These are phyloP conservation scores for Ottelia alismoides DNA, from an alignment of 106 monocot genomes.

Conservation along the genomic window DNA sequence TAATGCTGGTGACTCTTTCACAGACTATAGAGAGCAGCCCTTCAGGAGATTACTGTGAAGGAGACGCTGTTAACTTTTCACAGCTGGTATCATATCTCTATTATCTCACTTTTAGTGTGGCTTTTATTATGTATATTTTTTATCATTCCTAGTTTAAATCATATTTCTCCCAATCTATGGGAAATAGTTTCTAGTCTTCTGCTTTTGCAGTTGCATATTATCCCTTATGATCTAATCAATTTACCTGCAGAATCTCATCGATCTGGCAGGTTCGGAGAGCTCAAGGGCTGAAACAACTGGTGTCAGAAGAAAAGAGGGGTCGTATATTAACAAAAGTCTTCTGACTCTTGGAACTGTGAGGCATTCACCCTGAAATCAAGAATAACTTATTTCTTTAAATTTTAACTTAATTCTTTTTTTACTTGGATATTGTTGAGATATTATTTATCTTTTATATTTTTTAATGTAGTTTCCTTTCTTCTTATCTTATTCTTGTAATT, in stretches of 20 bases:
- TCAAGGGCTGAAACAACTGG: constrained; percentile 94
- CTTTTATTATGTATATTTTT: not conserved
- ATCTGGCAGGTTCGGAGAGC: constrained; percentile 99
- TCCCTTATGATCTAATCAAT: no score
- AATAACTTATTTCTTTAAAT: no score
- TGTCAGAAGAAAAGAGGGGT: constrained; percentile 79
- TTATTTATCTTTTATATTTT: not conserved
- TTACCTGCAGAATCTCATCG: constrained; percentile 94
- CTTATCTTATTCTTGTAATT: no score
- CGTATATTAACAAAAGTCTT: constrained; percentile 91
- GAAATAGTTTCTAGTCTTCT: no score
- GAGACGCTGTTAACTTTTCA: constrained; percentile 78
- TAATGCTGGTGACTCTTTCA: not conserved
- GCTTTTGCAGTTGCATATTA: no score
- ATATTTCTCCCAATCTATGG: no score
- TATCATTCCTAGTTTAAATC: no score
- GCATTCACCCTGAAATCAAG: no score
- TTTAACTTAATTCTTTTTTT: not conserved
- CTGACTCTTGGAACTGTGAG: constrained; percentile 95
- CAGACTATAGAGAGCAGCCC: constrained; percentile 96
- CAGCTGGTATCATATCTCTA: constrained; percentile 52
- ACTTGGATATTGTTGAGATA: not conserved
- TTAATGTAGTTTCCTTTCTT: no score
- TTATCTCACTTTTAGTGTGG: not conserved
- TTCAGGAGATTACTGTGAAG: constrained; percentile 64